Percentiles rank a stretch among this genome's conserved stretches.
These are phyloP conservation scores for Wickerhamomyces silvicola DNA, from an alignment of 805 yeast species.

Conservation along the genomic window DNA sequence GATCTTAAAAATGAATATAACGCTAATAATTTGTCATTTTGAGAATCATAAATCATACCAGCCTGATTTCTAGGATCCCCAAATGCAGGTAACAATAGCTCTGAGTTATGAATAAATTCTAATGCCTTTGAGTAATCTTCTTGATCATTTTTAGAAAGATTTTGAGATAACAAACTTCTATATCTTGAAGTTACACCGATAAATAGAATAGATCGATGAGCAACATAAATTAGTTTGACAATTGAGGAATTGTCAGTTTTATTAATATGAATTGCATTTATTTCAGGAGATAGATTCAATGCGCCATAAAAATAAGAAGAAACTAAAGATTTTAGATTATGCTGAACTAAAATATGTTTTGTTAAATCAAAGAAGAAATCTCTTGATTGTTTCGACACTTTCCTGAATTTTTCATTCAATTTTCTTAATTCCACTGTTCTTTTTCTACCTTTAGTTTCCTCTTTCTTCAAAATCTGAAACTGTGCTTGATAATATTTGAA, in stretches of 20 bases:
- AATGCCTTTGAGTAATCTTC: conserved; percentile 38
- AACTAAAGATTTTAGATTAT: conserved; percentile 25
- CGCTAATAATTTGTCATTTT: conserved; percentile 19
- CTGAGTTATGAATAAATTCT: conserved; percentile 46
- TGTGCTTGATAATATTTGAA: conserved; percentile 39
- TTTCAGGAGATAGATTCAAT: conserved; percentile 6
- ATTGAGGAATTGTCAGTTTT: conserved; percentile 6
- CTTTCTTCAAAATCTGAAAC: conserved; percentile 8
- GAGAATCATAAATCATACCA: conserved; percentile 46
- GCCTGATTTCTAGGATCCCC: conserved; percentile 62
- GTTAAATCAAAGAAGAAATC: conserved; percentile 42
- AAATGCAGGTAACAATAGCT: conserved; percentile 54
- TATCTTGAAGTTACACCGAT: conserved; percentile 58
- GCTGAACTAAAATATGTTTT: conserved; percentile 32
- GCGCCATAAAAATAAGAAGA: conserved; percentile 14
- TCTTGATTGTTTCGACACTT: conserved; percentile 39
- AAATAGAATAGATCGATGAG: conserved; percentile 44
- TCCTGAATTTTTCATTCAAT: conserved; percentile 43
- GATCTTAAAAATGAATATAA: conserved; percentile 41
- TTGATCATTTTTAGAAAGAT: conserved; percentile 28
- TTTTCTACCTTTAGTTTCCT: conserved; percentile 16
- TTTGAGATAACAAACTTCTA: conserved; percentile 31
- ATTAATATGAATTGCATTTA: conserved; percentile 7
- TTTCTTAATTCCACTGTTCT: conserved; percentile 49
- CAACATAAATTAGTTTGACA: conserved; percentile 32